A percentile compares a stretch with the other conserved stretches of the same genome.
phyloP scores from a whole-genome alignment of 2,329 filamentous ascomycete genomes.

The Cladophialophora chaetospira region DNA sequence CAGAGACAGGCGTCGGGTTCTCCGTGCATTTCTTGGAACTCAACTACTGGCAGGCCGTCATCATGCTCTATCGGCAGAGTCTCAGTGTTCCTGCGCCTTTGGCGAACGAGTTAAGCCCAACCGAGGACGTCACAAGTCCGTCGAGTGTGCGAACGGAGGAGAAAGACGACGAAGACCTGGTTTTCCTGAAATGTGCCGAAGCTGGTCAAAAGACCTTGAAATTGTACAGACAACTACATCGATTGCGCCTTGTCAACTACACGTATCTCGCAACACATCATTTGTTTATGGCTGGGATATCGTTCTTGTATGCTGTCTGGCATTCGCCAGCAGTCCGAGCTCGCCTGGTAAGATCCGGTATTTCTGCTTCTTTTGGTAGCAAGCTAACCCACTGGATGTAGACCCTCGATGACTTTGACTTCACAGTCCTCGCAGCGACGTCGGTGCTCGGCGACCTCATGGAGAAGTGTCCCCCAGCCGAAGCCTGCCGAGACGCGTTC shows the following conservation, averaged over 20 bases:
- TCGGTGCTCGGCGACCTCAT: slow-evolving; percentile 90
- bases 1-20: slow-evolving; percentile 84
- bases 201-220: slow-evolving; percentile 90
- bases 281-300: slow-evolving; percentile 94
- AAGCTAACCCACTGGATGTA: slow-evolving; percentile 35
- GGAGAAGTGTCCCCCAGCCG: slow-evolving; percentile 91
- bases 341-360: slow-evolving; percentile 66
- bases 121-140: slow-evolving; percentile 62
- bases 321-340: slow-evolving; percentile 87
- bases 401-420: slow-evolving; percentile 95
- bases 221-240: slow-evolving; percentile 85
- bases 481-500: slow-evolving; percentile 92
- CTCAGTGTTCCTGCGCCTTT: slow-evolving; percentile 82
- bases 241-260: slow-evolving; percentile 88
- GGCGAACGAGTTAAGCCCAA: slow-evolving; percentile 70
- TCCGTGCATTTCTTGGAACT: slow-evolving; percentile 87
- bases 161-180: slow-evolving; percentile 76
- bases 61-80: slow-evolving; percentile 92
- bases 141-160: slow-evolving; percentile 48
- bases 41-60: slow-evolving; percentile 97
- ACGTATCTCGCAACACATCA: slow-evolving; percentile 95
- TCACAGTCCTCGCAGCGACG: slow-evolving; percentile 88
- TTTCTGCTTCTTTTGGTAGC: background rate
- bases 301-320: slow-evolving; percentile 96
- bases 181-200: slow-evolving; percentile 93